Evolutionary conservation across 2,329 filamentous ascomycete species (phyloP), one percentile per base, ranked within the genome.

Genomic region (Fusarium tanahbumbuense): DNA sequence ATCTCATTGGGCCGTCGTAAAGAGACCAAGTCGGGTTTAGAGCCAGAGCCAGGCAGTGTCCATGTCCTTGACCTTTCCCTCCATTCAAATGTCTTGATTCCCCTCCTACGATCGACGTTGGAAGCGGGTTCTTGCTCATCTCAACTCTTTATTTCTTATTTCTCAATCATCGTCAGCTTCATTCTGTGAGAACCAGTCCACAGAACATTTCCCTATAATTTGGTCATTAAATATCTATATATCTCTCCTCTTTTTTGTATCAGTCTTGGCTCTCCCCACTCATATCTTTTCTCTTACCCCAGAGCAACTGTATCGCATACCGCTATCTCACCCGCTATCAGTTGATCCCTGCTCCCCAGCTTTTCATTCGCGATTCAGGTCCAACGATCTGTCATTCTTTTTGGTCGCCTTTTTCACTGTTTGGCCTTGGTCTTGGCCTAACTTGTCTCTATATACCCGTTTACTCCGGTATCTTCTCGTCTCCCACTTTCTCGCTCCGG

Each of bases 321-420:
- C 73, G 73, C 73, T 75, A 75, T 75, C 73, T 71, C 63, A 68
- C 56, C 73, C 69, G 67, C 73, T 75, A 75, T 75, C 73, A 75
- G 58, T 62, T 45, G 63, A 71, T 42, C 71, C 63, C 67, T 73
- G 70, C 58, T 60, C 67, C 61, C 55, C 55, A 41, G 49, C 61
- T 69, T 75, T 61, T 69, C 59, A 69, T 71, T 72, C 65, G 68
- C 30, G 58, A 66, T 64, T 41, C 56, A 60, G 56, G 68, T 68
- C 37, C 52, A 67, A 58, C 54, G 32, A 56, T 62, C 62, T 56
- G 71, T 60, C 60, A 65, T 62, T 66, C 40, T 56, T 69, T 73
- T 60, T 62, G 60, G 53, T 59, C 58, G 37, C 54, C 49, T 64
- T 57, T 50, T 52, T 65, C 60, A 41, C 55, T 48, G 22, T 28